Evolutionary conservation across 1,139 yeast species (phyloP), one percentile per base, ranked within the genome.

Genomic region (Diutina catenulata): DNA sequence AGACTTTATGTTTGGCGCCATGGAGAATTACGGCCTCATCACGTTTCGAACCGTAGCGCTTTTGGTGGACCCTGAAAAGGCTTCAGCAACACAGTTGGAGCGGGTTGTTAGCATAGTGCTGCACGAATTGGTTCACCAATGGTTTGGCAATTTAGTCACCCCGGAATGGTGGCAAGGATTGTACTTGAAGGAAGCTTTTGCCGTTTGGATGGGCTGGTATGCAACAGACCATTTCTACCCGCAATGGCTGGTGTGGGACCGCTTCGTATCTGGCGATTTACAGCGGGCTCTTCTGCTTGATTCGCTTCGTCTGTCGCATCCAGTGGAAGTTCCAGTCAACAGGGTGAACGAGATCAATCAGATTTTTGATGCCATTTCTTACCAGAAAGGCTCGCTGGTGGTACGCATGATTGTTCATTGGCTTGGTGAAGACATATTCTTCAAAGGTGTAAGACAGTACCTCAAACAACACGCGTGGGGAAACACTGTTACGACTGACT

Each of bases 91-190:
- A n/a, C 5, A n/a, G 5, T 25, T 25, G 13, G 9, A 7, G 5
- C 16, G 29, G 10, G 18, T 27, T 5, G 10, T 16, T 18, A 11
- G 8, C 5, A 18, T 11, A 4, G 33, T 29, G 8, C 4, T 9
- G 7, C 33, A 29, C 18, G 33, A 29, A 20, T 5, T 29, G 14
- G 8, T 10, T 20, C 22, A 29, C n/a, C 33, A 29, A n/a, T 29
- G 33, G 33, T 18, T 29, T 29, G 33, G 33, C 4, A 16, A 29
- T 29, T 20, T 29, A 16, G 33, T 29, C 4, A 29, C 33, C 13
- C 14, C 16, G 21, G n/a, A 16, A 6, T 29, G 13, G 11, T 29
- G 33, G 33, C 22, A 29, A 11, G 21, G 14, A 5, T 5, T 29
- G 4, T 29, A 22, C 22, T 19, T 29, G 9, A 29, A 29, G 5